A percentile compares a stretch with the other conserved stretches of the same genome.
phyloP scores from a whole-genome alignment of 2,329 filamentous ascomycete species.

The Ceratocystiopsis brevicomis region DNA sequence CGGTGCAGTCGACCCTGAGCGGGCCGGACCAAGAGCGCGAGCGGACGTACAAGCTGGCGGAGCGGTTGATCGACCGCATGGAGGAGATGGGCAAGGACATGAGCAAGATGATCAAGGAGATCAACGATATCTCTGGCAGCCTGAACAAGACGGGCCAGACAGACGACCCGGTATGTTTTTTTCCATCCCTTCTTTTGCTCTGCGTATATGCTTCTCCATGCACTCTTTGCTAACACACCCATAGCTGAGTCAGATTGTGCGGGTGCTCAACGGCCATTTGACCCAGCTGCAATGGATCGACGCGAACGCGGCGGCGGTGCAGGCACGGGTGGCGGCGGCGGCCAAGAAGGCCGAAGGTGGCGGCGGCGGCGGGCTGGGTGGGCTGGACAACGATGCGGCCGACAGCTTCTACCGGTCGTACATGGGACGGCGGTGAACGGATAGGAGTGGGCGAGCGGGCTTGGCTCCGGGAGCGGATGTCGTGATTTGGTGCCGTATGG shows the following conservation, averaged over 20 bases:
- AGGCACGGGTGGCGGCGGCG: conserved; percentile 63
- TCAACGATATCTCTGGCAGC: conserved; percentile 79
- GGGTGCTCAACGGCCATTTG: conserved; percentile 84
- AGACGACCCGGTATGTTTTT: conserved; percentile 57
- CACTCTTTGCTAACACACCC: conserved; percentile 4
- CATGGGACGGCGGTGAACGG: conserved; percentile 46
- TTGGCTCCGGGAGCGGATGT: too few relatives aligned
- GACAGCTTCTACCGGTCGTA: conserved; percentile 88
- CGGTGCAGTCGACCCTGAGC: conserved; percentile 26
- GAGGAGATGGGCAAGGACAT: conserved; percentile 90
- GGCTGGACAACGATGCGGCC: conserved; percentile 49
- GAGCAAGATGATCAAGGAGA: conserved; percentile 92
- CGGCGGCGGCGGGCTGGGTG: conserved; percentile 32
- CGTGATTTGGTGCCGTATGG: background rate
- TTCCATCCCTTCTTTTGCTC: background rate
- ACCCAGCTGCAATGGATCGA: conserved; percentile 89
- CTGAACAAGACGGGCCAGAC: conserved; percentile 78
- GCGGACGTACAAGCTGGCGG: conserved; percentile 85
- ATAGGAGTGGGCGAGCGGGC: too few relatives aligned
- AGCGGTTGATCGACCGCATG: conserved; percentile 76
- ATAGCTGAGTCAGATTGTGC: conserved; percentile 83
- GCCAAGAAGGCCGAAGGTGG: conserved; percentile 58
- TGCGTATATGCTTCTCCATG: background rate
- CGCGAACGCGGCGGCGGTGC: conserved; percentile 59
- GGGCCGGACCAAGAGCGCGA: conserved; percentile 93